A percentile compares a stretch with the other conserved stretches of the same genome.
Evolutionary conservation across 257 asterid genomes (phyloP).

Genomic region (Nicotiana noctiflora): DNA sequence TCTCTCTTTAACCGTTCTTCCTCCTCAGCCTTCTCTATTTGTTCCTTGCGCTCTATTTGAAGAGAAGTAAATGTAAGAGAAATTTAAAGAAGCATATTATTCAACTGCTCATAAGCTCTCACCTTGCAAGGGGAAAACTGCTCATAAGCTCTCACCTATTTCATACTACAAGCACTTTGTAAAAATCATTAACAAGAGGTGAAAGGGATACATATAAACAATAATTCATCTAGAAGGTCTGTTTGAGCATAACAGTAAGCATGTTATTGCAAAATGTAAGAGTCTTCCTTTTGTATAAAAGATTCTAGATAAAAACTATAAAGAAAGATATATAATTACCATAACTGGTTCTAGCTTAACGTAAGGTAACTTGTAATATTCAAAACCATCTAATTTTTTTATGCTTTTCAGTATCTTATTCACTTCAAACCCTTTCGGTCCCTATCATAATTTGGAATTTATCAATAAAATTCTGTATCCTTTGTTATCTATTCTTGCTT

Average conservation of each 20-base stretch:
- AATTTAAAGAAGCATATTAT: background rate
- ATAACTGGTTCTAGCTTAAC: no score
- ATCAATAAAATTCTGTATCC: background rate
- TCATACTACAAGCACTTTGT: background rate
- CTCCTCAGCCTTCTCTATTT: slow-evolving; percentile 88
- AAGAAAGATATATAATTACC: no score
- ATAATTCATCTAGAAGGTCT: background rate
- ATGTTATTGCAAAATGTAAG: no score
- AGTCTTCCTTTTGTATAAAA: no score
- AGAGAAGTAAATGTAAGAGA: background rate
- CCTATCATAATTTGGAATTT: no score
- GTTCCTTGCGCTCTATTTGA: slow-evolving; percentile 71
- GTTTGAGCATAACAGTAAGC: no score
- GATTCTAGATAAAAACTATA: no score
- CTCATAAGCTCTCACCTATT: background rate
- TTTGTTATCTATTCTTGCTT: background rate
- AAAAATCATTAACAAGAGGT: background rate
- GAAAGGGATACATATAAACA: background rate
- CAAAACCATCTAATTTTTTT: no score
- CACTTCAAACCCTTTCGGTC: no score
- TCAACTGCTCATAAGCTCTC: background rate
- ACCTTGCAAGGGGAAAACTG: background rate
- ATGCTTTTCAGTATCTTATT: no score
- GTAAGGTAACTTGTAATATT: no score
- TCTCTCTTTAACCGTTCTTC: slow-evolving; percentile 72